phyloP scores from a whole-genome alignment of 148 eudicot genomes.

The Pharnaceum exiguum region DNA sequence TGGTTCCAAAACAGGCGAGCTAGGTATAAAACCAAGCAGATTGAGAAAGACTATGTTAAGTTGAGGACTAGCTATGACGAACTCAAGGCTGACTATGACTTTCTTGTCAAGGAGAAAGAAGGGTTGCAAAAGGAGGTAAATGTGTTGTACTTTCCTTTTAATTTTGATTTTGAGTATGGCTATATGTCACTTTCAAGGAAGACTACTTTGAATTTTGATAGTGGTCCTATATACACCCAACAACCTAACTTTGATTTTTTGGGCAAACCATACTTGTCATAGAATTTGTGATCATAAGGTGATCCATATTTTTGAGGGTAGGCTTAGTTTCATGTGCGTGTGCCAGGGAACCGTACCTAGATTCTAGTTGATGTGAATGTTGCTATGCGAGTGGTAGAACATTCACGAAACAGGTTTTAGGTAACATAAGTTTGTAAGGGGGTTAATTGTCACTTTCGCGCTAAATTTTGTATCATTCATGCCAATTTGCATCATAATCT shows the following conservation, averaged over 20 bases:
- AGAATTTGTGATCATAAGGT: background rate
- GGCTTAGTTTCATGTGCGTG: too few species aligned
- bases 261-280: background rate
- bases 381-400: too few species aligned
- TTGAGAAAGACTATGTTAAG: constrained; percentile 54
- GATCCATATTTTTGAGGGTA: too few species aligned
- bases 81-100: constrained; percentile 44
- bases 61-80: constrained; percentile 44
- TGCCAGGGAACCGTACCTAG: too few species aligned
- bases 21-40: constrained; percentile 59
- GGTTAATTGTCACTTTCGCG: too few species aligned
- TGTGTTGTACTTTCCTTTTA: background rate
- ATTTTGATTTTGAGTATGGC: constrained; percentile 1
- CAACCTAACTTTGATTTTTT: constrained; percentile 15
- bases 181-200: constrained; percentile 14
- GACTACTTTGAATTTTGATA: background rate
- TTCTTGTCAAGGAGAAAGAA: constrained; percentile 37
- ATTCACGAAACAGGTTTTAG: too few species aligned
- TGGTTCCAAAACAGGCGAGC: constrained; percentile 86
- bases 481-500: too few species aligned
- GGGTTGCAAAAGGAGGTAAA: constrained; percentile 48
- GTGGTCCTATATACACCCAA: constrained; percentile 13
- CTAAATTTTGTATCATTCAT: too few species aligned
- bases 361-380: too few species aligned
- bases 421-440: too few species aligned